Conservation (phyloP, 805 yeast species). For the Diddensiella transvaalensis region DNA sequence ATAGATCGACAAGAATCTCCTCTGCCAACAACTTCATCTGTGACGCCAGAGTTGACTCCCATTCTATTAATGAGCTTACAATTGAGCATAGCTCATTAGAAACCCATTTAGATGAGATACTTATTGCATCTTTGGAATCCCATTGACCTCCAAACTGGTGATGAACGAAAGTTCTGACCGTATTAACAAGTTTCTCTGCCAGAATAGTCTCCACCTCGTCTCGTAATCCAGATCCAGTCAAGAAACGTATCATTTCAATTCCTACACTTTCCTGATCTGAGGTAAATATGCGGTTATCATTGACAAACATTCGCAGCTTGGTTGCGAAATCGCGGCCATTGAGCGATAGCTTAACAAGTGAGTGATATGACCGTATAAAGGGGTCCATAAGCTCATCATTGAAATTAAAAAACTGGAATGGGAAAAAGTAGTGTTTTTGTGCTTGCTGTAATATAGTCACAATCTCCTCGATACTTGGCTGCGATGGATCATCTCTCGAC, state of each 20-base stretch:
- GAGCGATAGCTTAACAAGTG: constrained; percentile 22
- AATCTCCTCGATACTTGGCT: constrained; percentile 7
- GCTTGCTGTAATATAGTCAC: constrained; percentile 13
- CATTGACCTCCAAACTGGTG: constrained; percentile 15
- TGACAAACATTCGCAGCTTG: constrained; percentile 11
- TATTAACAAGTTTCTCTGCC: constrained; percentile 19
- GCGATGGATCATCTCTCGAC: neutral
- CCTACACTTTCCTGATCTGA: neutral
- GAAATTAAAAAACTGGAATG: constrained; percentile 9
- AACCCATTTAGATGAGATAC: constrained; percentile 17
- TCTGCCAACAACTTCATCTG: constrained; percentile 13
- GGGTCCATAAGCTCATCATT: neutral
- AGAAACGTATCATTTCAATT: constrained; percentile 1
- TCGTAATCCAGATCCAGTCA: constrained; percentile 23
- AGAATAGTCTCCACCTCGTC: constrained; percentile 22
- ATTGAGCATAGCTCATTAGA: constrained; percentile 5
- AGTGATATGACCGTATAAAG: constrained; percentile 20
- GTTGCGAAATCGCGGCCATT: constrained; percentile 11
- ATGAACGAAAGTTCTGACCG: constrained; percentile 16
- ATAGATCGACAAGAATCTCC: constrained; percentile 33
- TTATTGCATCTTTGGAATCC: constrained; percentile 12
- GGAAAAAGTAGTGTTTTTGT: constrained; percentile 15
- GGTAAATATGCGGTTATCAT: constrained; percentile 11
- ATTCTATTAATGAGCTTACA: constrained; percentile 14
- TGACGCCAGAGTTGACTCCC: neutral